Evolutionary conservation across 208 protist genomes (phyloP), one percentile per base, ranked within the genome.

Genomic region (Angomonas deanei): DNA sequence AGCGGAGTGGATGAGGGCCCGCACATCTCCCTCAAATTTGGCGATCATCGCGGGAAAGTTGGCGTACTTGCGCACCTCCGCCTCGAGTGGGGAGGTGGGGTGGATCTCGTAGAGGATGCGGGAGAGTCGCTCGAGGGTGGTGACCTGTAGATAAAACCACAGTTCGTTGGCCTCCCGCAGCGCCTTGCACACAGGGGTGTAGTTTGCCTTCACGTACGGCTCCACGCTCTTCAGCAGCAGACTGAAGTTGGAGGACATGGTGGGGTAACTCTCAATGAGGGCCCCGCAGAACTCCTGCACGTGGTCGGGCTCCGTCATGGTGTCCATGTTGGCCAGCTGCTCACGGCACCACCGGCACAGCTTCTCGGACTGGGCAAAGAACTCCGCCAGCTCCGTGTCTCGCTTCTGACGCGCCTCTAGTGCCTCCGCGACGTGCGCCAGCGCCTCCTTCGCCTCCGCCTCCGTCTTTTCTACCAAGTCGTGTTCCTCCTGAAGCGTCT

Each of bases 301-400:
- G 70, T 94, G 81, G 58, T 93, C 84, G 4, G 90, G 86, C 62
- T 92, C 84, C 47, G 75, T 63, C 88, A 94, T 81, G 17, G 82
- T 85, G 54, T 94, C 88, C 34, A 97, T 68, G 64, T 95, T 95
- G 30, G 75, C 81, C 27, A 82, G 74, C 72, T 97, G 88, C 79
- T 94, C 80, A 1, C 82, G 82, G 70, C 88, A 93, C 88, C 91
- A 97, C 49, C 54, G 46, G 28, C 75, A 75, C 28, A 97, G 78
- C 47, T 81, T 76, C n/a, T 63, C 66, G 72, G 80, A 83, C 59
- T 94, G 77, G 1, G 28, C 56, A 33, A 63, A 72, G 63, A 93
- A 80, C 11, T 67, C 47, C 38, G 72, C 61, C 58, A 90, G 63
- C 33, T 68, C 63, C 23, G 58, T 71, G 38, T 82, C 73, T 13